Percentiles rank a stretch among this genome's conserved stretches.
Conservation (phyloP, 2,329 filamentous ascomycete genomes). For the Onygenales sp. region DNA sequence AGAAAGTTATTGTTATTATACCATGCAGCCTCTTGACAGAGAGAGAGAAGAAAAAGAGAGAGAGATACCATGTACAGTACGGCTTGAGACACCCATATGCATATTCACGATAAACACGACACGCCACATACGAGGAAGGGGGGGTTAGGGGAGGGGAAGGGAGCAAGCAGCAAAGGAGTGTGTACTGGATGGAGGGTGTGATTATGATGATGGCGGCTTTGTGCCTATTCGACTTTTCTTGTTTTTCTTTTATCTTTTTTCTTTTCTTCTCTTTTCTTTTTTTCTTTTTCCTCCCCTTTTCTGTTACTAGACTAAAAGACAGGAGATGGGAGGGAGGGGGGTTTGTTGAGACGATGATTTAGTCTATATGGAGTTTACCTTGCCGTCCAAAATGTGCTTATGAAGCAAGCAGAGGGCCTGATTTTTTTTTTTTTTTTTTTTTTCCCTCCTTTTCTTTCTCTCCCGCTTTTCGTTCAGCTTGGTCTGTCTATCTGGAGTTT, state of each 20-base stretch:
- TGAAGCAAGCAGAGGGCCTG: too few species aligned
- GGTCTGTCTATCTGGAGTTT: too few species aligned
- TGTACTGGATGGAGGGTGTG: not conserved
- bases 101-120: conserved; percentile 8
- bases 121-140: not conserved
- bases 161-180: not conserved
- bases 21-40: not conserved
- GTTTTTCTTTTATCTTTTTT: not conserved
- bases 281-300: not conserved
- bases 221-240: not conserved
- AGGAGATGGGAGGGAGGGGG: not conserved
- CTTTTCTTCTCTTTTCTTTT: not conserved
- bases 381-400: not conserved
- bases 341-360: not conserved
- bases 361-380: not conserved
- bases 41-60: not conserved
- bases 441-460: not conserved
- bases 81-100: not conserved
- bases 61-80: conserved; percentile 5
- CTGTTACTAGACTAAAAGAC: not conserved
- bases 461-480: not conserved
- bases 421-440: not conserved
- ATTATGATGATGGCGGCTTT: not conserved
- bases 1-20: not conserved
- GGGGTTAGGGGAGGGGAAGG: not conserved